A percentile compares a stretch with the other conserved stretches of the same genome.
These are phyloP conservation scores for Pyrus betulifolia DNA, from an alignment of 306 rosid species.

Conservation along the genomic window DNA sequence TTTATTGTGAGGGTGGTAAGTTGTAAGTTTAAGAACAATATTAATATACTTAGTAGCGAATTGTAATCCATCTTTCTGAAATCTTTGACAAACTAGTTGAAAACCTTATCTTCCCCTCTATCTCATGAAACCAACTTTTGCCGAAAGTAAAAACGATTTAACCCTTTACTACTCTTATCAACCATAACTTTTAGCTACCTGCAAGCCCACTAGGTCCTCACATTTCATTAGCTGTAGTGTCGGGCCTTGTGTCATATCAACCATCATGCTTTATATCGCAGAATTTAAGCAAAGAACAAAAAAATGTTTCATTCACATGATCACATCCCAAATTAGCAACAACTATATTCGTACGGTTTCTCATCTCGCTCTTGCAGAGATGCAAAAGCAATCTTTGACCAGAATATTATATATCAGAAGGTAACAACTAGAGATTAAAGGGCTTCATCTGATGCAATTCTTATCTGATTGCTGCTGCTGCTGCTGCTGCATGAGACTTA, in stretches of 20 bases:
- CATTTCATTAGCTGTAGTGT: neutral
- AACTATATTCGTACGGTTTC: neutral
- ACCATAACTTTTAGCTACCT: neutral
- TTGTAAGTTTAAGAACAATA: too few relatives aligned
- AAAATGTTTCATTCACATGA: neutral
- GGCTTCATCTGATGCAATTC: neutral
- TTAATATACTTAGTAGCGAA: neutral
- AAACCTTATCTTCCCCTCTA: constrained; percentile 6
- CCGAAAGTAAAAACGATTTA: constrained; percentile 16
- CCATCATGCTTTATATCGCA: neutral
- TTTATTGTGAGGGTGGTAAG: too few relatives aligned
- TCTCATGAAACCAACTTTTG: neutral
- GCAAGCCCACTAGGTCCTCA: neutral
- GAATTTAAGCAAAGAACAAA: neutral
- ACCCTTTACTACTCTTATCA: neutral
- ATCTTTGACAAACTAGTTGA: neutral
- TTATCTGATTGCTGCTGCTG: neutral
- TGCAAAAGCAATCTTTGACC: neutral
- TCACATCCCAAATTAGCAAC: neutral
- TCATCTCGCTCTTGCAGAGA: neutral
- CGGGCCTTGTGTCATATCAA: constrained; percentile 6
- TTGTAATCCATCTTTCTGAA: neutral
- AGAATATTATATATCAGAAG: neutral
- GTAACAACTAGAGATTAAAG: neutral
- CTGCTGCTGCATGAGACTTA: too few relatives aligned